Conservation (phyloP, 495 filamentous ascomycete species). For the Cercophora scortea region DNA sequence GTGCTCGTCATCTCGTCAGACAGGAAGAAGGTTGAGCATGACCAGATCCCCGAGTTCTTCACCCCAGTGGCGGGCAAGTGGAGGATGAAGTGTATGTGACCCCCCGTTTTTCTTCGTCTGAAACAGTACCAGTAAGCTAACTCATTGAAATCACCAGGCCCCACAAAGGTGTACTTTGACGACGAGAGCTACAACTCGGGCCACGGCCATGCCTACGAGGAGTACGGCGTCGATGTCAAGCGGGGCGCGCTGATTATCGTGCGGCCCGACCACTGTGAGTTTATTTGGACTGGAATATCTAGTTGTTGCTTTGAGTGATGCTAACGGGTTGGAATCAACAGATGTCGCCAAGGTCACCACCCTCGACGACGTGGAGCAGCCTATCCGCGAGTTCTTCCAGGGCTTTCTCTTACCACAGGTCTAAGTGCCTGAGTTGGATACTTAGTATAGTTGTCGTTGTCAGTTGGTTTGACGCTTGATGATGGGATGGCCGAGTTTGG, state of each 20-base stretch:
- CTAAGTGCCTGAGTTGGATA: neutral
- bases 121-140: neutral
- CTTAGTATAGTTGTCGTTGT: neutral
- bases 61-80: constrained; percentile 52
- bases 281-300: neutral
- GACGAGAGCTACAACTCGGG: constrained; percentile 58
- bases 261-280: constrained; percentile 62
- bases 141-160: constrained; percentile 27
- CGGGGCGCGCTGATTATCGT: constrained; percentile 53
- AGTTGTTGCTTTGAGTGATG: neutral
- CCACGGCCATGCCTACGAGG: constrained; percentile 58
- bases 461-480: neutral
- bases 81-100: constrained; percentile 45
- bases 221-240: constrained; percentile 47
- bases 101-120: neutral
- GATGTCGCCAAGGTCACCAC: neutral
- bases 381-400: neutral
- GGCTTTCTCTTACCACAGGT: neutral
- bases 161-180: constrained; percentile 59
- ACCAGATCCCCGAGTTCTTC: constrained; percentile 52
- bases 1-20: constrained; percentile 48
- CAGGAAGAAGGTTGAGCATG: constrained; percentile 48
- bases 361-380: neutral
- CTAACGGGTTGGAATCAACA: neutral
- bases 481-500: no score